Percentiles rank a stretch among this genome's conserved stretches.
Evolutionary conservation across 2,329 filamentous ascomycete species (phyloP).

Genomic region (Pseudocercospora pini-densiflorae): DNA sequence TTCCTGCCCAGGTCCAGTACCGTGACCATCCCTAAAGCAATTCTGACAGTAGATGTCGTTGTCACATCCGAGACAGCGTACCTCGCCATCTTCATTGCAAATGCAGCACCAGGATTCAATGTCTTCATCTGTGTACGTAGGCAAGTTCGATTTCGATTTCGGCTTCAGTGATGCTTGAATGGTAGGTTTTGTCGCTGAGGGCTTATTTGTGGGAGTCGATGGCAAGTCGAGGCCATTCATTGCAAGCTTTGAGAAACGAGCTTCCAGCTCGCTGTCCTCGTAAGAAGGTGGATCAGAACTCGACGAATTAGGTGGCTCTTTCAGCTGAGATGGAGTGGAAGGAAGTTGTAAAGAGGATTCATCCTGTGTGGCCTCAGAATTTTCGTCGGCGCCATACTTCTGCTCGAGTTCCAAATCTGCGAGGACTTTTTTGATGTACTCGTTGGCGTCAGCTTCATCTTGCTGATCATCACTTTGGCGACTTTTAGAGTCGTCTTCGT

Average conservation of each 20-base stretch:
- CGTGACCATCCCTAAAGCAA: constrained; percentile 84
- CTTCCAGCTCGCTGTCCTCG: constrained; percentile 51
- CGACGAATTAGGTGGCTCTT: constrained; percentile 13
- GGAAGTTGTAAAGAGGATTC: constrained; percentile 33
- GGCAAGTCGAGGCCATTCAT: constrained; percentile 50
- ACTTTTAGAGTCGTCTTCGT: neutral
- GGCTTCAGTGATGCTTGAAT: constrained; percentile 27
- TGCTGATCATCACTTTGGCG: constrained; percentile 33
- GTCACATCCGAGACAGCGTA: constrained; percentile 74
- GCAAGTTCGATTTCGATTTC: constrained; percentile 41
- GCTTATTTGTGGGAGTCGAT: constrained; percentile 52
- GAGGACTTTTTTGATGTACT: constrained; percentile 52
- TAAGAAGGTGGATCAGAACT: constrained; percentile 35
- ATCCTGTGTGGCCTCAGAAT: constrained; percentile 2
- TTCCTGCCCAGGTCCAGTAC: constrained; percentile 72
- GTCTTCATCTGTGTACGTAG: constrained; percentile 68
- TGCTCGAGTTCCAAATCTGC: constrained; percentile 51
- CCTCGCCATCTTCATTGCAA: constrained; percentile 76
- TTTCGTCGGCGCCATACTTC: constrained; percentile 40
- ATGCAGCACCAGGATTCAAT: constrained; percentile 80
- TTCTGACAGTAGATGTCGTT: constrained; percentile 73
- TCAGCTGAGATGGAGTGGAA: constrained; percentile 38
- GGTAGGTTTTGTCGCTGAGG: constrained; percentile 37
- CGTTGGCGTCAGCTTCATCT: constrained; percentile 49
- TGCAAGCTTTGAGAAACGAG: constrained; percentile 50